Percentiles rank a stretch among this genome's conserved stretches.
phyloP scores from a whole-genome alignment of 2,329 filamentous ascomycete species.

The Cercospora brassicicola region DNA sequence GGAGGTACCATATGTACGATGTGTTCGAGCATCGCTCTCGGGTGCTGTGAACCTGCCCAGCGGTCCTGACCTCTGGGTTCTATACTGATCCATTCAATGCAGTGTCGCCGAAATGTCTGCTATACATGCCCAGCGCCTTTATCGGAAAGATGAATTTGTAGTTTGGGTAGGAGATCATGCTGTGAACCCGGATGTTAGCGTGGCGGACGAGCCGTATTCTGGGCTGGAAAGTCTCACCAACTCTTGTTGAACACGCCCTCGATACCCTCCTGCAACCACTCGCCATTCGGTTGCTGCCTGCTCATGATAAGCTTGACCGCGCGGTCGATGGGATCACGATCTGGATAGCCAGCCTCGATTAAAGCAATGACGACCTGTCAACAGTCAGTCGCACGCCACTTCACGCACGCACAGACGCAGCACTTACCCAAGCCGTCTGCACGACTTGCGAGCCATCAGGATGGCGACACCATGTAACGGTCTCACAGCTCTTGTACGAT shows the following conservation, averaged over 20 bases:
- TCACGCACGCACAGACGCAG: constrained; percentile 59
- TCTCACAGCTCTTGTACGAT: constrained; percentile 83
- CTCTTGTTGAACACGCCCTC: constrained; percentile 99
- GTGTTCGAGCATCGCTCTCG: constrained; percentile 17
- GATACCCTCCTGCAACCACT: constrained; percentile 93
- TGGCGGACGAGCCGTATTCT: constrained; percentile 14
- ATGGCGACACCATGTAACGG: constrained; percentile 72
- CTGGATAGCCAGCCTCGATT: constrained; percentile 78
- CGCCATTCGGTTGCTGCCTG: constrained; percentile 82
- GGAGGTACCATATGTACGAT: constrained; percentile 12
- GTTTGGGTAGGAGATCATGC: constrained; percentile 98
- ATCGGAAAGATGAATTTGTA: constrained; percentile 97
- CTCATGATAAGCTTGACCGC: constrained; percentile 80
- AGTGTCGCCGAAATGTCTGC: constrained; percentile 67
- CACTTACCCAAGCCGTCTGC: constrained; percentile 85
- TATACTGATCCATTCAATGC: constrained; percentile 19
- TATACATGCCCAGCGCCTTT: constrained; percentile 90
- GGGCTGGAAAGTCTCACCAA: constrained; percentile 57
- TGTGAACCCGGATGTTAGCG: constrained; percentile 39
- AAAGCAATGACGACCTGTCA: constrained; percentile 59
- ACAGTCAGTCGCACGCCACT: constrained; percentile 24
- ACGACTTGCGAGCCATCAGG: constrained; percentile 77
- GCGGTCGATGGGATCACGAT: constrained; percentile 68
- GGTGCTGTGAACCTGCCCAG: constrained; percentile 6
- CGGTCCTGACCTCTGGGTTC: constrained; percentile 13